Evolutionary conservation across 1,284 basidiomycete species (phyloP).

Genomic region (Trichosporon faecale): DNA sequence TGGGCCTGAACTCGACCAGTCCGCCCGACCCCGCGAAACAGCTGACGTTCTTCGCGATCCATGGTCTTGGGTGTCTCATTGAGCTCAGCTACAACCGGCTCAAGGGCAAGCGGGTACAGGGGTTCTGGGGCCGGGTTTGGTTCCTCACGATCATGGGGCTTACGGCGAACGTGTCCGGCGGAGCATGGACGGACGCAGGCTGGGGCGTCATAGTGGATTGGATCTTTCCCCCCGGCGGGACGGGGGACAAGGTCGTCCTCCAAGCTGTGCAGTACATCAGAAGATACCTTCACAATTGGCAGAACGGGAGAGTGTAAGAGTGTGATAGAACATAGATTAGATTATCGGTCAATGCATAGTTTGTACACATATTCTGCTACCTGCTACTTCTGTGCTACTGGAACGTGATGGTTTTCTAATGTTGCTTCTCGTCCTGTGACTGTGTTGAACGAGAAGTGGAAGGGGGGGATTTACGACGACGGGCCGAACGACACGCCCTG

Average conservation of each 20-base stretch:
- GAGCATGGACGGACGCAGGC: neutral
- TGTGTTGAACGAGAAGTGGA: neutral
- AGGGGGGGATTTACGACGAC: slow-evolving; percentile 2
- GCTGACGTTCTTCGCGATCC: slow-evolving; percentile 2
- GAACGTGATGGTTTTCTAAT: no score
- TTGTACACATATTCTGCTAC: neutral
- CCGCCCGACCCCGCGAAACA: neutral
- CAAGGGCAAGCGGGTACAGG: neutral
- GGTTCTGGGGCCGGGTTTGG: neutral
- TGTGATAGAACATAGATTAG: neutral
- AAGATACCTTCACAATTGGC: neutral
- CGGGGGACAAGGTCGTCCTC: slow-evolving; percentile 1
- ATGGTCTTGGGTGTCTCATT: neutral
- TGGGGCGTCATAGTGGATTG: slow-evolving; percentile 1
- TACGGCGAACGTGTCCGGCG: neutral
- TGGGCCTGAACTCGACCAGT: neutral
- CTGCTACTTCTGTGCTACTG: neutral
- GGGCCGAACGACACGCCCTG: slow-evolving; percentile 79
- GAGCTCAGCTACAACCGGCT: neutral
- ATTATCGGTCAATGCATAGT: neutral
- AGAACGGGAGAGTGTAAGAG: neutral
- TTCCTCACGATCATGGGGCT: neutral
- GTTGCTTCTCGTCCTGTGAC: neutral
- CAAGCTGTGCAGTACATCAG: neutral
- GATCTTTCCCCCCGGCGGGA: slow-evolving; percentile 3